These are phyloP conservation scores for Trichosporon faecale DNA, from an alignment of 1,284 basidiomycete species.

Conservation along the genomic window DNA sequence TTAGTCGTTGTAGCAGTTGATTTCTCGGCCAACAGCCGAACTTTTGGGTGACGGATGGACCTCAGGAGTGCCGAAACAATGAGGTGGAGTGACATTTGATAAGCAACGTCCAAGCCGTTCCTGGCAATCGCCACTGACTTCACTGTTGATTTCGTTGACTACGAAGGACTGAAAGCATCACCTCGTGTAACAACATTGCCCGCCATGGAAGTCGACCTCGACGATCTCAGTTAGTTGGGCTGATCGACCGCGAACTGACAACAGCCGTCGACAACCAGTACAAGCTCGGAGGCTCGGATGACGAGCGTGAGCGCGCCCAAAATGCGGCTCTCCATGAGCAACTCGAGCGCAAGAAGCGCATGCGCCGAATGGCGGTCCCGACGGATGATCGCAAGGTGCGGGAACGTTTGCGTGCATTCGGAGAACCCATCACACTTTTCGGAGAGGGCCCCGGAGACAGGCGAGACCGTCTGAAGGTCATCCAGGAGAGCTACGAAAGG, in stretches of 20 bases:
- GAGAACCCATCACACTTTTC: slow-evolving; percentile 94
- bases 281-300: slow-evolving; percentile 48
- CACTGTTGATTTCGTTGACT: background rate
- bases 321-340: slow-evolving; percentile 80
- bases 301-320: slow-evolving; percentile 53
- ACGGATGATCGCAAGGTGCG: slow-evolving; percentile 94
- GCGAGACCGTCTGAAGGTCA: slow-evolving; percentile 87
- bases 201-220: slow-evolving; percentile 35
- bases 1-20: background rate
- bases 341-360: slow-evolving; percentile 91
- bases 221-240: slow-evolving; percentile 40
- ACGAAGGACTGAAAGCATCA: slow-evolving; percentile 10
- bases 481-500: slow-evolving; percentile 82
- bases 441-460: slow-evolving; percentile 77
- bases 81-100: background rate
- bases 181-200: slow-evolving; percentile 11
- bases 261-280: slow-evolving; percentile 49
- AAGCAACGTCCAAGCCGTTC: background rate
- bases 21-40: background rate
- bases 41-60: background rate
- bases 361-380: slow-evolving; percentile 89
- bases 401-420: slow-evolving; percentile 81
- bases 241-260: background rate
- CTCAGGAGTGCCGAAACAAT: background rate
- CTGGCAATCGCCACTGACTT: slow-evolving; percentile 4